Base-by-base conservation (phyloP, 257 asterid genomes). In the Thymus mandschuricus region DNA sequence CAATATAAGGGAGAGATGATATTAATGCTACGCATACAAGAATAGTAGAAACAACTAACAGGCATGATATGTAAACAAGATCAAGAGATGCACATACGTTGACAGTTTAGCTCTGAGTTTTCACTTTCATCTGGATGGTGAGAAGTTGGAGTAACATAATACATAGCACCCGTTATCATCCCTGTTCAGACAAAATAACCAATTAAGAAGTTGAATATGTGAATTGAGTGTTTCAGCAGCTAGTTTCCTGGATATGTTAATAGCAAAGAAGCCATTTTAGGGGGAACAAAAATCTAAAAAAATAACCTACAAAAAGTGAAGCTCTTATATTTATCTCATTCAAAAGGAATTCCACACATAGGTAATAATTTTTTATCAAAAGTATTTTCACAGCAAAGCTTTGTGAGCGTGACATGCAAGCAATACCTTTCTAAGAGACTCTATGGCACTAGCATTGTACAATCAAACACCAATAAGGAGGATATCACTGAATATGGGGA, bases 91-190 rank as follows among this genome's bases (percentile, higher is more conserved):
- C 63, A 74, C 87, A 10, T 60, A 91, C 98, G 75, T 77, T 82
- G 86, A 62, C 54, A 68, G 78, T 89, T 89, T 49, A 78, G 80
- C 77, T 89, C 89, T 71, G 86, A 69, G 64, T 61, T 75, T 66
- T 75, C 86, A 52, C 72, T 86, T 49, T 82, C 94, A 77, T 88
- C 95, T 63, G 82, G 72, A 72, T 84, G 80, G 48, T 74, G 55
- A 33, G 67, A 71, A 54, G 89, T 81, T 85, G 99, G 89, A 76
- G 86, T 75, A 72, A 89, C 92, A 71, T 76, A 60, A 73, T 79
- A 87, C 61, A 92, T 80, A 73, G 87, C 75, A 54, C 99, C 98
- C 79, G 71, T 83, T 76, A 94, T 76, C 70, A 85, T 58, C 75
- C 93, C 99, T 94, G 87, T 79, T 61, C 73, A 79, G 64, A 78